Evolutionary conservation across 331 rosid species (phyloP).

Genomic region (Arachis monticola): DNA sequence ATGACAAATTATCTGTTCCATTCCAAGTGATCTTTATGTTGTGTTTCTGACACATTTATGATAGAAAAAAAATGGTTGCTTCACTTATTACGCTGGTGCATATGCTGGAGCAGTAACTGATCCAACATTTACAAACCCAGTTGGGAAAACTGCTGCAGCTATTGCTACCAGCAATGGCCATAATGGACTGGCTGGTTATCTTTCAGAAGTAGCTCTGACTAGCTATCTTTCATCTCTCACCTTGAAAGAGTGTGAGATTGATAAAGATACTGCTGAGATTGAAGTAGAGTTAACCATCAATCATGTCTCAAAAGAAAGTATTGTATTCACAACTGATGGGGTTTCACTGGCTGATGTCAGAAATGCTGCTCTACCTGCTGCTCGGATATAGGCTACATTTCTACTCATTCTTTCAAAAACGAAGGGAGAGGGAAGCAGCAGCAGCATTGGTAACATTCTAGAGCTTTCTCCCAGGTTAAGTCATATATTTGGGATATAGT

Average conservation of each 20-base stretch:
- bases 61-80: conserved; percentile 73
- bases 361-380: conserved; percentile 92
- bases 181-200: conserved; percentile 99
- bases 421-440: conserved; percentile 50
- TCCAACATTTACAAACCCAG: conserved; percentile 64
- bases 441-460: too few species aligned
- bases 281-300: conserved; percentile 69
- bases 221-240: conserved; percentile 92
- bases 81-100: too few species aligned
- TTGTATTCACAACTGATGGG: conserved; percentile 58
- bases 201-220: conserved; percentile 30
- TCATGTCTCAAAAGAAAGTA: conserved; percentile 55
- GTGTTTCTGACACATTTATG: conserved; percentile 36
- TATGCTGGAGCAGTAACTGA: too few species aligned
- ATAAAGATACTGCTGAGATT: conserved; percentile 67
- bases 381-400: conserved; percentile 89
- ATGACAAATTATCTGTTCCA: conserved; percentile 18
- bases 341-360: conserved; percentile 82
- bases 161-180: conserved; percentile 77
- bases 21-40: conserved; percentile 29
- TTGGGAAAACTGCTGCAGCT: conserved; percentile 83
- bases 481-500: too few species aligned
- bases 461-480: too few species aligned
- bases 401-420: conserved; percentile 78
- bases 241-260: conserved; percentile 67